These are phyloP conservation scores for Nothophaeocryptopus gaeumannii DNA, from an alignment of 2,329 filamentous ascomycete genomes.

Conservation along the genomic window DNA sequence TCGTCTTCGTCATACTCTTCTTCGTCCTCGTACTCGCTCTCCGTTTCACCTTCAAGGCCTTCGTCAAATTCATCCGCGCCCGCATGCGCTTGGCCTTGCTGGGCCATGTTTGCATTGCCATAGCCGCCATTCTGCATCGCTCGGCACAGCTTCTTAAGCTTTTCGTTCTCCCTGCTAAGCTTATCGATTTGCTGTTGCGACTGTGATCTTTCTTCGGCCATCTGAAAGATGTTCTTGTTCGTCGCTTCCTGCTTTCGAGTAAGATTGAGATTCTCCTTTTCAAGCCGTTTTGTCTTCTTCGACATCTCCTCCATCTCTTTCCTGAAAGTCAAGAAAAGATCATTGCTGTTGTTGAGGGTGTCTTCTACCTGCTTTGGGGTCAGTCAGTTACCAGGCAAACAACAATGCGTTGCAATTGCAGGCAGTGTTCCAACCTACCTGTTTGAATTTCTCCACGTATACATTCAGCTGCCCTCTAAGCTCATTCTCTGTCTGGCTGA, in stretches of 20 bases:
- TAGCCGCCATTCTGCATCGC: slow-evolving; percentile 95
- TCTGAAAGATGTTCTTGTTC: slow-evolving; percentile 90
- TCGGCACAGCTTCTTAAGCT: slow-evolving; percentile 89
- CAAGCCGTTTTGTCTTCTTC: slow-evolving; percentile 93
- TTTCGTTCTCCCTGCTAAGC: slow-evolving; percentile 79
- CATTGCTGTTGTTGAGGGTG: slow-evolving; percentile 96
- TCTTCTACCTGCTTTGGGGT: slow-evolving; percentile 81
- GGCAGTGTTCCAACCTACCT: slow-evolving; percentile 58
- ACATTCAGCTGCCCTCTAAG: slow-evolving; percentile 93
- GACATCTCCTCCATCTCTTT: slow-evolving; percentile 99
- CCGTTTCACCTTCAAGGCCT: slow-evolving; percentile 49
- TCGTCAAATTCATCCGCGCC: slow-evolving; percentile 30
- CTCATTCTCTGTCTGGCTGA: slow-evolving; percentile 93
- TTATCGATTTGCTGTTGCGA: slow-evolving; percentile 74
- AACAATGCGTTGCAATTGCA: slow-evolving; percentile 4
- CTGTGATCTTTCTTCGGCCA: slow-evolving; percentile 87
- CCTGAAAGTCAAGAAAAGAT: slow-evolving; percentile 91
- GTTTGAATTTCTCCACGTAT: slow-evolving; percentile 99
- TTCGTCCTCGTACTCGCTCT: slow-evolving; percentile 66
- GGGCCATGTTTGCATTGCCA: slow-evolving; percentile 44
- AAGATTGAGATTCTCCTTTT: slow-evolving; percentile 90
- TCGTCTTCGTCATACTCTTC: slow-evolving; percentile 66
- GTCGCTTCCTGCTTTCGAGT: slow-evolving; percentile 92
- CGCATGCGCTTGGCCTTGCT: slow-evolving; percentile 15
- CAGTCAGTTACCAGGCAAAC: slow-evolving; percentile 36